Evolutionary conservation across 23 red algal genomes (phyloP).

Genomic region (Chondrus crispus): DNA sequence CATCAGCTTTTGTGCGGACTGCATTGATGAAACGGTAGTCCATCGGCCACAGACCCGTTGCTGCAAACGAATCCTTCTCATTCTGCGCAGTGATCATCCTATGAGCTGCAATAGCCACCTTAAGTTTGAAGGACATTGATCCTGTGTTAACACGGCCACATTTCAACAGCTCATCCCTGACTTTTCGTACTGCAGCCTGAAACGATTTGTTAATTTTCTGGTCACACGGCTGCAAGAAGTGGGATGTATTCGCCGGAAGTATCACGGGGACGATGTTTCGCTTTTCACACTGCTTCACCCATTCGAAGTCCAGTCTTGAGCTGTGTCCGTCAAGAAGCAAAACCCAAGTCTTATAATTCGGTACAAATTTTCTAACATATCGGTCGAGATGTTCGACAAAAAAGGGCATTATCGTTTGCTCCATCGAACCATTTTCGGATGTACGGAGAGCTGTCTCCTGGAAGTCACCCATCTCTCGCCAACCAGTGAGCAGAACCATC

Average conservation of each 20-base stretch:
- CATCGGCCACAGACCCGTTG: background rate
- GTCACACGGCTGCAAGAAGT: background rate
- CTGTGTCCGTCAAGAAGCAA: slow-evolving; percentile 2
- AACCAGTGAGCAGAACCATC: background rate
- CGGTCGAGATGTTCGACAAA: background rate
- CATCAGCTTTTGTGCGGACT: too few species aligned
- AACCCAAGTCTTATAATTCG: background rate
- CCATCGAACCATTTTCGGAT: background rate
- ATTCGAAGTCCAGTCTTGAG: background rate
- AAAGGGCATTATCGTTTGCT: background rate
- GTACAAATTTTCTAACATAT: background rate
- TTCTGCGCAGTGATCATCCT: too few species aligned
- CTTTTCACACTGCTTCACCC: background rate
- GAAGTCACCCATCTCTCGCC: background rate
- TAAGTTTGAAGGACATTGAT: background rate
- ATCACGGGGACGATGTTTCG: background rate
- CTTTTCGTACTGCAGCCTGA: background rate
- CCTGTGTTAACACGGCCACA: background rate
- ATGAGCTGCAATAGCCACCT: background rate
- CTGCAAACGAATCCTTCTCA: too few species aligned
- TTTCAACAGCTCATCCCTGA: background rate
- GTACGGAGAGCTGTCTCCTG: background rate
- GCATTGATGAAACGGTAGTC: too few species aligned
- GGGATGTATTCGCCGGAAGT: background rate
- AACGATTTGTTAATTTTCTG: background rate